Evolutionary conservation across 2,329 filamentous ascomycete species (phyloP), one percentile per base, ranked within the genome.

Genomic region (Pseudogymnoascus sp.): DNA sequence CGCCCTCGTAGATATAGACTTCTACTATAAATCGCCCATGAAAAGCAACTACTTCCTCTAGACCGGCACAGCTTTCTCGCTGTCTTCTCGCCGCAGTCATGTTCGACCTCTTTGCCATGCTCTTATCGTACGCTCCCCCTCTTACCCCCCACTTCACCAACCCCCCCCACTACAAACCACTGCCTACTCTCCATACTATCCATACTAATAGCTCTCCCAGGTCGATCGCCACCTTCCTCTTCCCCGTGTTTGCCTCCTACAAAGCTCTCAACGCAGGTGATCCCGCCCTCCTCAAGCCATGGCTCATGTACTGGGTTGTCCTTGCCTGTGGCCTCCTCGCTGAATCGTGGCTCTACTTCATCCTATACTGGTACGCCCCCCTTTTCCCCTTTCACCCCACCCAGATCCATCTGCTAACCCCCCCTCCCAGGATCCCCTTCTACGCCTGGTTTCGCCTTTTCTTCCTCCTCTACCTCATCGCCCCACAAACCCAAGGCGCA

Each of bases 251-350:
- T 78, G 93, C 93, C 69, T 96, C 93, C 67, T 97, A 97, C 84
- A 97, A 97, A 81, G 93, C 95, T 59, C 89, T 99, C 73, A 93
- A 95, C 78, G 93, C 91, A 14, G 89, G 89, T 61, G 91, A 97
- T 75, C 92, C 93, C 1, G 88, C 91, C 38, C 87, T 96, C 73
- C 83, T 97, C 65, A 91, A 91, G 67, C 93, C 93, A 87, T 99
- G 95, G 95, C 85, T 97, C 69, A 97, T 97, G 89, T 99, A 97
- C 83, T 99, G 93, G 89, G 91, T 96, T 65, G 91, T 96, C 23
- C 84, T 97, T 68, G 90, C 90, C 66, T 88, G 90, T 74, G 85
- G 88, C 70, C 82, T 93, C 63, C 84, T 95, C 66, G 85, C 87
- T 76, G 95, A 97, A 78, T 93, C 89, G 56, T 96, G 92, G 85